Conservation (phyloP, 768 basidiomycete genomes). For the Auriscalpium orientale region DNA sequence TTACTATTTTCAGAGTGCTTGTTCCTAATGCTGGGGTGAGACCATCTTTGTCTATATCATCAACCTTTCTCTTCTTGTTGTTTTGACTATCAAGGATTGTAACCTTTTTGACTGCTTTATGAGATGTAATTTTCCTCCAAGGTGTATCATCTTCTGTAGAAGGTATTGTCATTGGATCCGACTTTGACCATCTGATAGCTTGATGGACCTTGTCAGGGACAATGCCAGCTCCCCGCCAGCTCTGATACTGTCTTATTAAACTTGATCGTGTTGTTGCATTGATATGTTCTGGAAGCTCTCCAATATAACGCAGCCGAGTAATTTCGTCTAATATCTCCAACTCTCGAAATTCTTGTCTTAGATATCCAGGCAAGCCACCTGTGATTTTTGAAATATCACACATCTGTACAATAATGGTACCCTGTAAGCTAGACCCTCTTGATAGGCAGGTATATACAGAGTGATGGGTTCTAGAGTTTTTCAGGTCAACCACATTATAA, state of each 20-base stretch:
- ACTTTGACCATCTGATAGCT: not conserved
- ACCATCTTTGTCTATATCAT: not conserved
- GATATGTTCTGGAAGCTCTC: not conserved
- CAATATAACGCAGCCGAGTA: not conserved
- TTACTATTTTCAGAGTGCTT: not conserved
- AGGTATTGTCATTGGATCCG: not conserved
- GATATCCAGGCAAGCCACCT: constrained; percentile 6
- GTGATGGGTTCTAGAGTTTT: constrained; percentile 8
- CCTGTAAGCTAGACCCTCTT: constrained; percentile 5
- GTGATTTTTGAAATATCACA: constrained; percentile 7
- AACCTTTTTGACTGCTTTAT: not conserved
- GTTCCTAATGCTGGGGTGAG: not conserved
- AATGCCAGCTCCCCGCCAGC: not conserved
- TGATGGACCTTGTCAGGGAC: constrained; percentile 1
- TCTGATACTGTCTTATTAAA: not conserved
- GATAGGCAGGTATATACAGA: constrained; percentile 19
- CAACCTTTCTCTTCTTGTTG: not conserved
- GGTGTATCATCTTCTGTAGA: not conserved
- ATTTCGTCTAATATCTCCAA: constrained; percentile 11
- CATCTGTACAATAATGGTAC: constrained; percentile 13
- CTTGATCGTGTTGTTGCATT: not conserved
- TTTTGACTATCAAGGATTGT: not conserved
- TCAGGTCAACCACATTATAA: constrained; percentile 12
- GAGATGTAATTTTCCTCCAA: not conserved
- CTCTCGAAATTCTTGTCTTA: constrained; percentile 16